These are phyloP conservation scores for Pythium oligandrum DNA, from an alignment of 352 stramenopile genomes.

Conservation along the genomic window DNA sequence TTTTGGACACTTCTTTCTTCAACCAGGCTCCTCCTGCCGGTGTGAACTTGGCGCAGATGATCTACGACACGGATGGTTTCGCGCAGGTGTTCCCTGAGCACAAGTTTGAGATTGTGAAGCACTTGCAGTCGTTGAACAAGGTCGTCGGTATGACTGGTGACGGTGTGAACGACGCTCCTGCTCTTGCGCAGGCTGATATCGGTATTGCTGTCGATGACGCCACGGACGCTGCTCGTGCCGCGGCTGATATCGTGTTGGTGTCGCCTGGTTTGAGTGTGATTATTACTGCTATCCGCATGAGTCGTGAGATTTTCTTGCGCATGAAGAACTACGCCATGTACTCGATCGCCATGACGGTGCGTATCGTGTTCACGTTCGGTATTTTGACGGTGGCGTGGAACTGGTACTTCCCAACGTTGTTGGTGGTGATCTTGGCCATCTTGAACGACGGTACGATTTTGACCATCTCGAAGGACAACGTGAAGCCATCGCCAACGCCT, in stretches of 20 bases:
- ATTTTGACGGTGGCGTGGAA: constrained; percentile 85
- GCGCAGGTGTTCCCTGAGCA: constrained; percentile 90
- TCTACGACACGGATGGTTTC: constrained; percentile 92
- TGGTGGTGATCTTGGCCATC: constrained; percentile 89
- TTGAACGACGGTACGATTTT: constrained; percentile 88
- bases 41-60: constrained; percentile 71
- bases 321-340: constrained; percentile 94
- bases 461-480: constrained; percentile 79
- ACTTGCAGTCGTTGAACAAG: constrained; percentile 83
- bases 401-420: constrained; percentile 84
- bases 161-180: too few species aligned
- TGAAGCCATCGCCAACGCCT: constrained; percentile 47
- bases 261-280: constrained; percentile 84
- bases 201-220: constrained; percentile 90
- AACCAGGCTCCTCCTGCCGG: constrained; percentile 59
- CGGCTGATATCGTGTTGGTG: constrained; percentile 87
- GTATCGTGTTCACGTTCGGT: constrained; percentile 87
- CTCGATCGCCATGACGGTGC: constrained; percentile 85
- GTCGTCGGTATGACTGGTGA: constrained; percentile 83
- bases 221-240: constrained; percentile 86
- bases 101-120: constrained; percentile 91
- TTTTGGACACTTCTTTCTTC: constrained; percentile 77
- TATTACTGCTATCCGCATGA: constrained; percentile 87
- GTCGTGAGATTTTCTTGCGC: constrained; percentile 84
- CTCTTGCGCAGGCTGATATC: too few species aligned